phyloP scores from a whole-genome alignment of 2,329 filamentous ascomycete genomes.

The Mollisia scopiformis region DNA sequence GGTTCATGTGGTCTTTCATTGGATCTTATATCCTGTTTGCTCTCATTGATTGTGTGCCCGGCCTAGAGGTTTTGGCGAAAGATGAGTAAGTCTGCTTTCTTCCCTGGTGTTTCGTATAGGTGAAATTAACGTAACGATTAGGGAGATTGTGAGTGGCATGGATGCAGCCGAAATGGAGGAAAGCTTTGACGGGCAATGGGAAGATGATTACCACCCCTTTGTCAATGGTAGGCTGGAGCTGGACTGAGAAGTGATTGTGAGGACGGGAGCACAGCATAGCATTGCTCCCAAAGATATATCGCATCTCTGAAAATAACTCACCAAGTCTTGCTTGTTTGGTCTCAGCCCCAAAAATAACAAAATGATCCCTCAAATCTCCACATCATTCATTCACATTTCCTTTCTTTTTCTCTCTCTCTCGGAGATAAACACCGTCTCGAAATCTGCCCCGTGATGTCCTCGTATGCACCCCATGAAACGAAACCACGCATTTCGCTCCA shows the following conservation, averaged over 20 bases:
- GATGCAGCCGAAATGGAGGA: conserved; percentile 55
- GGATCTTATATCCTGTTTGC: conserved; percentile 52
- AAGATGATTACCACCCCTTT: conserved; percentile 23
- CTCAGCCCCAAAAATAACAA: background rate
- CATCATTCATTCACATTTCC: no score
- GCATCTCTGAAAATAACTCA: no score
- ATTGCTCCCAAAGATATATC: no score
- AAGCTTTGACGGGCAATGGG: conserved; percentile 33
- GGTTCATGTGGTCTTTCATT: conserved; percentile 53
- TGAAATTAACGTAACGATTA: background rate
- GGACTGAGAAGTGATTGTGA: background rate
- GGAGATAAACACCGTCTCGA: background rate
- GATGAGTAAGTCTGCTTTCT: conserved; percentile 55
- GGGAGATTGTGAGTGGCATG: conserved; percentile 50
- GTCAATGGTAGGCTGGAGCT: conserved; percentile 15
- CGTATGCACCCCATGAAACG: no score
- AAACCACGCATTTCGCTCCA: background rate
- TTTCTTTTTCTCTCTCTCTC: background rate
- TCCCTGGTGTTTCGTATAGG: no score
- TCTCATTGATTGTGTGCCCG: conserved; percentile 54
- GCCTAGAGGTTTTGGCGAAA: conserved; percentile 52
- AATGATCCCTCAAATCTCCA: background rate
- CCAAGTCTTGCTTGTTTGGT: no score
- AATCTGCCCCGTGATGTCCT: no score
- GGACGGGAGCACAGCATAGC: background rate